Conservation (phyloP, 345 rosid genomes). For the Anacardium occidentale region DNA sequence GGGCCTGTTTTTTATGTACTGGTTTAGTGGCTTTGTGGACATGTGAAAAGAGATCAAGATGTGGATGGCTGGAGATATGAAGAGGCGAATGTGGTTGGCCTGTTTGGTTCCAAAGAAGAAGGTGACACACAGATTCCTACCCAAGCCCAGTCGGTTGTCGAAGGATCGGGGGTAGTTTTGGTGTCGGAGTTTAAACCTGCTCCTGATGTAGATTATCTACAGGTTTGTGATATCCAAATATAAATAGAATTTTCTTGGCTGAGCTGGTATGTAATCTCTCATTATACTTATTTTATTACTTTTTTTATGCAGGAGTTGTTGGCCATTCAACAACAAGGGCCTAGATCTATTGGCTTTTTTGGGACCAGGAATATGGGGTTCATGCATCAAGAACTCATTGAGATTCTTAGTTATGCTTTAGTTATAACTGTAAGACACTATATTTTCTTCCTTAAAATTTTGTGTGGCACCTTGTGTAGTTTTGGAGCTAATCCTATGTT, state of each 20-base stretch:
- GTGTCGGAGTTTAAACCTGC: constrained; percentile 66
- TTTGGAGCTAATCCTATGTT: constrained; percentile 5
- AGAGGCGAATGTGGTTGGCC: constrained; percentile 43
- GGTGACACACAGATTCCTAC: constrained; percentile 56
- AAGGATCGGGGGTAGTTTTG: constrained; percentile 68
- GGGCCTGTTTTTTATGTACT: constrained; percentile 68
- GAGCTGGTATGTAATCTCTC: constrained; percentile 42
- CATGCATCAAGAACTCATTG: constrained; percentile 97
- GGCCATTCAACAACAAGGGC: constrained; percentile 99
- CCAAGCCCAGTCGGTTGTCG: constrained; percentile 76
- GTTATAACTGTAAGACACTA: constrained; percentile 80
- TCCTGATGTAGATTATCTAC: constrained; percentile 89
- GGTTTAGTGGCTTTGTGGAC: constrained; percentile 79
- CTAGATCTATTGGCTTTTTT: constrained; percentile 90
- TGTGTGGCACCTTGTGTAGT: not conserved
- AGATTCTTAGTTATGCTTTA: constrained; percentile 98
- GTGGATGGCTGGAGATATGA: constrained; percentile 35
- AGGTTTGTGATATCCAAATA: constrained; percentile 40
- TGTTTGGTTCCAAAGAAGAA: constrained; percentile 68
- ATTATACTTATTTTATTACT: not conserved
- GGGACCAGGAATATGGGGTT: constrained; percentile 98
- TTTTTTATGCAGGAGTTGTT: constrained; percentile 64
- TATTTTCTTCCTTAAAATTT: constrained; percentile 8
- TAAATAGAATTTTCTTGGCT: not conserved
- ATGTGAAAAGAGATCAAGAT: constrained; percentile 44